Conservation (phyloP, 306 rosid genomes). For the Cucurbita pepo region DNA sequence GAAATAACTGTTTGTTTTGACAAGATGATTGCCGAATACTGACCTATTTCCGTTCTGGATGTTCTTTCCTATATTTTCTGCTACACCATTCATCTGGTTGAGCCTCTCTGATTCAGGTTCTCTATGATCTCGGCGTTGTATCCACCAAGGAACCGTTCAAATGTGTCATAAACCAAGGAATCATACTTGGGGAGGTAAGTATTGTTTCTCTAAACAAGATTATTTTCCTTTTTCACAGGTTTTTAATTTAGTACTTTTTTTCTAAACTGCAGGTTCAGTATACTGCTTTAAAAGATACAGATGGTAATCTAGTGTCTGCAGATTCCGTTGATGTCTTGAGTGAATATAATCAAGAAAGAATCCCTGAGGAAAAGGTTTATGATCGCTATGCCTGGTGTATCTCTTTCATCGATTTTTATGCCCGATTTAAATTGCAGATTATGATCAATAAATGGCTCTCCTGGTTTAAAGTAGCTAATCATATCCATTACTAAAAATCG, state of each 20-base stretch:
- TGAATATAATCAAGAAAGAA: constrained; percentile 42
- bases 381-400: constrained; percentile 1
- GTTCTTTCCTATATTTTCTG: not conserved
- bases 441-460: not conserved
- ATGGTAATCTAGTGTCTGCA: constrained; percentile 64
- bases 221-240: not conserved
- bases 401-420: not conserved
- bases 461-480: not conserved
- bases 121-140: constrained; percentile 76
- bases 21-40: not conserved
- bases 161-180: constrained; percentile 97
- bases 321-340: constrained; percentile 29
- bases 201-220: constrained; percentile 8
- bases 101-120: constrained; percentile 58
- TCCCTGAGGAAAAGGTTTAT: constrained; percentile 64
- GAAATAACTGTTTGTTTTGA: not conserved
- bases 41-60: not conserved
- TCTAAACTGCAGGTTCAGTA: constrained; percentile 69
- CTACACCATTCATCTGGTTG: constrained; percentile 4
- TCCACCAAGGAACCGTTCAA: constrained; percentile 94
- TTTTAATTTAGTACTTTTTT: constrained; percentile 18
- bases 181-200: constrained; percentile 89
- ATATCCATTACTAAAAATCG: not conserved
- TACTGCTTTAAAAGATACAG: constrained; percentile 50
- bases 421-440: not conserved